These are phyloP conservation scores for Candida sp. DNA, from an alignment of 1,139 yeast genomes.

Conservation along the genomic window DNA sequence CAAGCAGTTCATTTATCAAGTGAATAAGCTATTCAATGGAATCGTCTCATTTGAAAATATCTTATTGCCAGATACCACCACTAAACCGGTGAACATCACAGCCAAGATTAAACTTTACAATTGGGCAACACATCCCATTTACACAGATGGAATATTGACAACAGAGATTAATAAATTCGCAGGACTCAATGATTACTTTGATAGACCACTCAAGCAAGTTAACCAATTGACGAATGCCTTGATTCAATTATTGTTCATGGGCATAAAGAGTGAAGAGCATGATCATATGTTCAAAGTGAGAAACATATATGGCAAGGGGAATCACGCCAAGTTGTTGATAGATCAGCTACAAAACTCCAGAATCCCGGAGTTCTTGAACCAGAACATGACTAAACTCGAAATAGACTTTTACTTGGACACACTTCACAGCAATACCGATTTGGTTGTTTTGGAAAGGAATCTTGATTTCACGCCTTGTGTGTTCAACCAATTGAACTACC, in stretches of 20 bases:
- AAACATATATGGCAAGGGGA: slow-evolving; percentile 45
- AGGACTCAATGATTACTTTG: slow-evolving; percentile 32
- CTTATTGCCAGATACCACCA: slow-evolving; percentile 7
- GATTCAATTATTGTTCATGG: slow-evolving; percentile 26
- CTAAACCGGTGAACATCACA: slow-evolving; percentile 18
- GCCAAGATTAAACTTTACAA: slow-evolving; percentile 28
- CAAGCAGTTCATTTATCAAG: slow-evolving; percentile 29
- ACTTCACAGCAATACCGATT: slow-evolving; percentile 53
- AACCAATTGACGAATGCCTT: slow-evolving; percentile 30
- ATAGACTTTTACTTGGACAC: slow-evolving; percentile 38
- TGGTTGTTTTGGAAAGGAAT: slow-evolving; percentile 80
- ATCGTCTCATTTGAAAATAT: slow-evolving; percentile 25
- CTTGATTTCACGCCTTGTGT: slow-evolving; percentile 75
- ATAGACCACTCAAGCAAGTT: slow-evolving; percentile 38
- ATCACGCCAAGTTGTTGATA: slow-evolving; percentile 37
- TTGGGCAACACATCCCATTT: slow-evolving; percentile 39
- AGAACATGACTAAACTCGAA: slow-evolving; percentile 35
- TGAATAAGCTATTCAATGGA: slow-evolving; percentile 28
- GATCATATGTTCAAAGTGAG: slow-evolving; percentile 29
- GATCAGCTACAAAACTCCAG: slow-evolving; percentile 27
- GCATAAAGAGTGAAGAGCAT: slow-evolving; percentile 15
- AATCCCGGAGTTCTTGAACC: slow-evolving; percentile 33
- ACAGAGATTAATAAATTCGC: slow-evolving; percentile 21
- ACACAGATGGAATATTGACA: slow-evolving; percentile 28
- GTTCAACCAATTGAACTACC: slow-evolving; percentile 78